phyloP scores from a whole-genome alignment of 139 green algal species.

The Cymbomonas tetramitiformis region DNA sequence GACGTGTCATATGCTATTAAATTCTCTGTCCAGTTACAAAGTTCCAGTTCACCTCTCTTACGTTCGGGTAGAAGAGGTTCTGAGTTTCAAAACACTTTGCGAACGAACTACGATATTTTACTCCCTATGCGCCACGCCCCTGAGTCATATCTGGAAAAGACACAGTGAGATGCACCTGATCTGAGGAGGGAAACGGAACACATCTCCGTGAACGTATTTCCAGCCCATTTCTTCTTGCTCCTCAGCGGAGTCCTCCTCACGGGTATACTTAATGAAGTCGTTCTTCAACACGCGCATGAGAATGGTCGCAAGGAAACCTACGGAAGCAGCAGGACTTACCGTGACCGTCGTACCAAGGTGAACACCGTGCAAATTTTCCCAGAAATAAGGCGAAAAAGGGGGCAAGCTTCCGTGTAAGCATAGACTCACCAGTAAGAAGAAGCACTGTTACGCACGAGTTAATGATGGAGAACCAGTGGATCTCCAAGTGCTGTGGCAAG shows the following conservation, averaged over 20 bases:
- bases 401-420: too few species aligned
- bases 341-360: too few species aligned
- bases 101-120: slow-evolving; percentile 21
- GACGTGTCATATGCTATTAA: too few species aligned
- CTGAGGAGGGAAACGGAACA: slow-evolving; percentile 42
- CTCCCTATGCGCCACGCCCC: too few species aligned
- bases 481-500: slow-evolving; percentile 44
- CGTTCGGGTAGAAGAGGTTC: too few species aligned
- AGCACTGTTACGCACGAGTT: slow-evolving; percentile 44
- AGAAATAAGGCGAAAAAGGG: too few species aligned
- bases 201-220: slow-evolving; percentile 48
- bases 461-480: slow-evolving; percentile 49
- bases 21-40: too few species aligned
- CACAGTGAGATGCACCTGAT: too few species aligned
- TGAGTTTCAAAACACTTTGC: background rate
- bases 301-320: slow-evolving; percentile 41
- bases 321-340: too few species aligned
- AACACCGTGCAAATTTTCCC: too few species aligned
- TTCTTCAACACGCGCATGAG: slow-evolving; percentile 46
- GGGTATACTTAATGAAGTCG: slow-evolving; percentile 46
- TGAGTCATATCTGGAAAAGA: too few species aligned
- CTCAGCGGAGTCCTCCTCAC: slow-evolving; percentile 29
- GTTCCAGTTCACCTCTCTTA: too few species aligned
- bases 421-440: slow-evolving; percentile 38
- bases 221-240: slow-evolving; percentile 41